phyloP scores from a whole-genome alignment of 108 stramenopile species.

The Nannochloropsis gaditana region DNA sequence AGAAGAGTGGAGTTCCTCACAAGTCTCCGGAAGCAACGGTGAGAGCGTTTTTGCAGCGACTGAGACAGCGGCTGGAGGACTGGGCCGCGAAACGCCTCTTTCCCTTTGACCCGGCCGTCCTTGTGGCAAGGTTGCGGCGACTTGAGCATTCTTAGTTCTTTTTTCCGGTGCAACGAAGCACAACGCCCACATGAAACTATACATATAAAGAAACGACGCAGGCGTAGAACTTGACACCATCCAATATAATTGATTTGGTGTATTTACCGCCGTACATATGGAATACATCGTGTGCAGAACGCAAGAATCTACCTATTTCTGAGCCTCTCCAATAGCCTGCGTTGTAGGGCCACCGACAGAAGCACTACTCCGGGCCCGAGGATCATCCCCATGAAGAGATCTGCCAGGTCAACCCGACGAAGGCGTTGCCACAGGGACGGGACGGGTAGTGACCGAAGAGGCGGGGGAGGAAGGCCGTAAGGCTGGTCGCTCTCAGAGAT shows the following conservation, averaged over 20 bases:
- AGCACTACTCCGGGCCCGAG: background rate
- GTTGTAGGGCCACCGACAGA: background rate
- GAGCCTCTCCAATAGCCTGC: background rate
- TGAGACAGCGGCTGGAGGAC: background rate
- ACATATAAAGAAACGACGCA: no score
- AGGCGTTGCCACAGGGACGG: background rate
- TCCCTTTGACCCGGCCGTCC: background rate
- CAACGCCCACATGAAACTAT: no score
- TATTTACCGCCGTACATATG: no score
- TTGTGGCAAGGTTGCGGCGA: background rate
- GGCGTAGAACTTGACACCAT: no score
- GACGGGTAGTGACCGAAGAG: background rate
- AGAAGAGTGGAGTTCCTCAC: background rate
- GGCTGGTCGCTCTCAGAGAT: background rate
- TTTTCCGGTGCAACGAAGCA: no score
- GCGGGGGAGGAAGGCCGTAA: slow-evolving; percentile 15
- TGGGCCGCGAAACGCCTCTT: background rate
- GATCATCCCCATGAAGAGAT: background rate
- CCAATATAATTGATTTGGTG: no score
- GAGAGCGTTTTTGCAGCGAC: background rate
- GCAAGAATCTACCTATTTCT: background rate
- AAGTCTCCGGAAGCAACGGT: background rate
- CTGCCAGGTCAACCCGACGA: background rate
- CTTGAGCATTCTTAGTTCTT: background rate
- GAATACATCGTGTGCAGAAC: no score